phyloP scores from a whole-genome alignment of 306 rosid genomes.

The Crataegus laevigata region DNA sequence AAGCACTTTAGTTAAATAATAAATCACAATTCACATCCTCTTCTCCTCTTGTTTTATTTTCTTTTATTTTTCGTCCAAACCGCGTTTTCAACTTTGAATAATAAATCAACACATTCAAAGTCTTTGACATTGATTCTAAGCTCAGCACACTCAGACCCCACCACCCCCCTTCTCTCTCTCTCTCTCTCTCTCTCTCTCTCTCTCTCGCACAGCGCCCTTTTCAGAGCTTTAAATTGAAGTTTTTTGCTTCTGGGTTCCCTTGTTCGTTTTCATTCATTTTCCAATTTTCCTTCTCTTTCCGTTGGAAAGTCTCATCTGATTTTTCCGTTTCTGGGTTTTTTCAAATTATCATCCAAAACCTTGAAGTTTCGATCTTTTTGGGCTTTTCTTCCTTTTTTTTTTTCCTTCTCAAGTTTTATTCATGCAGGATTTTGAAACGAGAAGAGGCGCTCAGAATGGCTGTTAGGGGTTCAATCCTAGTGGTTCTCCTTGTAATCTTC shows the following conservation, averaged over 20 bases:
- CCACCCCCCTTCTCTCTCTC: not conserved
- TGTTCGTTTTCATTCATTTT: not conserved
- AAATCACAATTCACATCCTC: not conserved
- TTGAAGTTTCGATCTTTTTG: constrained; percentile 17
- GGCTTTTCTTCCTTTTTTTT: constrained; percentile 1
- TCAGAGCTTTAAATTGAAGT: not conserved
- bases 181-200: not conserved
- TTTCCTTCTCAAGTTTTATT: not conserved
- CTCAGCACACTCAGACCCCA: constrained; percentile 10
- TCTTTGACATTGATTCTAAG: constrained; percentile 24
- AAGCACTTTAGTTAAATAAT: not conserved
- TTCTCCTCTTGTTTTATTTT: too few relatives aligned
- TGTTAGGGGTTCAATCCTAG: constrained; percentile 20
- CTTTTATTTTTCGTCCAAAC: constrained; percentile 23
- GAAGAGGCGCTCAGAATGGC: constrained; percentile 28
- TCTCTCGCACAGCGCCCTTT: not conserved
- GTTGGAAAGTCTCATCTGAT: not conserved
- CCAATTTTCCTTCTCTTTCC: not conserved
- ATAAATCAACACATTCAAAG: constrained; percentile 16
- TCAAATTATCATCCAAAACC: not conserved
- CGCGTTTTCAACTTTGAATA: constrained; percentile 54
- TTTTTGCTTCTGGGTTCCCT: constrained; percentile 12
- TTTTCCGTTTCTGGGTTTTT: not conserved
- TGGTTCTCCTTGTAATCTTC: constrained; percentile 30
- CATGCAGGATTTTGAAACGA: constrained; percentile 37